Evolutionary conservation across 73 alveolate species (phyloP).

Genomic region (Paramecium sonneborni): DNA sequence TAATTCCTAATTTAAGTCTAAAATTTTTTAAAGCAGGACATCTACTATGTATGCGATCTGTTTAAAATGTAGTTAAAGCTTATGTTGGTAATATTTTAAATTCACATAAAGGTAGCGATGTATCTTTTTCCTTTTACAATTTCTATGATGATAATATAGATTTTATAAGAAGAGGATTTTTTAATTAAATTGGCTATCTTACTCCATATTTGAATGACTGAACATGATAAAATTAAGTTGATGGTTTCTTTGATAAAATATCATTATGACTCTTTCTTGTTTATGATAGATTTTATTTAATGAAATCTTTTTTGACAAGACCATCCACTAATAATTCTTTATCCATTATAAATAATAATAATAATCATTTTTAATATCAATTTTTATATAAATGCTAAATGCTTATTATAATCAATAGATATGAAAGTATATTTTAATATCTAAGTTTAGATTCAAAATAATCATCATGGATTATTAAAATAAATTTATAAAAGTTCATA

Average conservation of each 20-base stretch:
- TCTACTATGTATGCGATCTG: constrained; percentile 25
- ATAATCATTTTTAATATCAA: too few relatives aligned
- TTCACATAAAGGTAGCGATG: neutral
- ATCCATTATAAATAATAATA: neutral
- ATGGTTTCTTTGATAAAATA: neutral
- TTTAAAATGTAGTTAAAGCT: neutral
- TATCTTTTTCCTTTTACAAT: neutral
- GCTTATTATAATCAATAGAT: too few relatives aligned
- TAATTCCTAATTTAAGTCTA: neutral
- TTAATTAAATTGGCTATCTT: neutral
- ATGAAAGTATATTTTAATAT: too few relatives aligned
- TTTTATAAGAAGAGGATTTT: neutral
- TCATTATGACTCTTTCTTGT: neutral
- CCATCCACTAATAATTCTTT: neutral
- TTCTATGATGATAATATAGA: neutral
- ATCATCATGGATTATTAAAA: too few relatives aligned
- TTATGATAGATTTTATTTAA: neutral
- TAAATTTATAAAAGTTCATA: too few relatives aligned
- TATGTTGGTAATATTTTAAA: neutral
- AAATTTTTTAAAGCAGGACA: constrained; percentile 23
- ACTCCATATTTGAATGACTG: neutral
- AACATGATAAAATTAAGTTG: neutral
- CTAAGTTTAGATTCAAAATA: too few relatives aligned
- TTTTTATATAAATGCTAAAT: too few relatives aligned
- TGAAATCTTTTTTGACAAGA: neutral